Conservation (phyloP, 768 basidiomycete species). For the Boletales sp. region DNA sequence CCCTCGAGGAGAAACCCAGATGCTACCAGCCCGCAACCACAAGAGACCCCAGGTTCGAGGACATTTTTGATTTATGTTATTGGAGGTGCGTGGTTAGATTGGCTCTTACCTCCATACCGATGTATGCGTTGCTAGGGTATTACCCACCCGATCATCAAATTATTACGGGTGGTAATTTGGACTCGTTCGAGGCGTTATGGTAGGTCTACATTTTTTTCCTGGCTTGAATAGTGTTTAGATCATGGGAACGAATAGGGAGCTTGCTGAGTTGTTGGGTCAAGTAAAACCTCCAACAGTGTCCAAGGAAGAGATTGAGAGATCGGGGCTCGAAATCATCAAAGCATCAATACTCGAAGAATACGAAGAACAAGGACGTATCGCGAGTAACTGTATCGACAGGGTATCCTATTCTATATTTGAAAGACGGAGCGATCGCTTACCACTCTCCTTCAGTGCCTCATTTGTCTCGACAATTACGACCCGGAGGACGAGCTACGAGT, state of each 20-base stretch:
- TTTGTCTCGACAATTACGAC: slow-evolving; percentile 86
- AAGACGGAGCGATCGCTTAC: neutral
- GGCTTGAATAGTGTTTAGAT: neutral
- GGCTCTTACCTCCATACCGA: neutral
- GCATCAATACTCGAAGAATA: slow-evolving; percentile 45
- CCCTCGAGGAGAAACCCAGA: slow-evolving; percentile 31
- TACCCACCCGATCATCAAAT: slow-evolving; percentile 90
- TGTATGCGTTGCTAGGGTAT: slow-evolving; percentile 53
- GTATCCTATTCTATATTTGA: slow-evolving; percentile 26
- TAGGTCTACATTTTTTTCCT: slow-evolving; percentile 32
- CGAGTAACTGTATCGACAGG: slow-evolving; percentile 76
- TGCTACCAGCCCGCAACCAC: slow-evolving; percentile 18
- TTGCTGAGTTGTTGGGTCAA: slow-evolving; percentile 80
- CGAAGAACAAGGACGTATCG: slow-evolving; percentile 59
- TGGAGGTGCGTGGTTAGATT: slow-evolving; percentile 48
- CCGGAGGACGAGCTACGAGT: slow-evolving; percentile 76
- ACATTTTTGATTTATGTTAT: slow-evolving; percentile 92
- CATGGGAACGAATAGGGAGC: slow-evolving; percentile 47
- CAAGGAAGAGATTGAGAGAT: slow-evolving; percentile 81
- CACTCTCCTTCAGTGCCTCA: slow-evolving; percentile 53
- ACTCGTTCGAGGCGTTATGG: slow-evolving; percentile 79
- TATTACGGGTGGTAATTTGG: slow-evolving; percentile 73
- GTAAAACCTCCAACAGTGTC: slow-evolving; percentile 79
- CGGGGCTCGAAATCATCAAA: slow-evolving; percentile 75
- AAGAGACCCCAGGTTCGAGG: slow-evolving; percentile 31